Base-by-base conservation (phyloP, 495 filamentous ascomycete genomes). In the Aspergillus cavernicola region DNA sequence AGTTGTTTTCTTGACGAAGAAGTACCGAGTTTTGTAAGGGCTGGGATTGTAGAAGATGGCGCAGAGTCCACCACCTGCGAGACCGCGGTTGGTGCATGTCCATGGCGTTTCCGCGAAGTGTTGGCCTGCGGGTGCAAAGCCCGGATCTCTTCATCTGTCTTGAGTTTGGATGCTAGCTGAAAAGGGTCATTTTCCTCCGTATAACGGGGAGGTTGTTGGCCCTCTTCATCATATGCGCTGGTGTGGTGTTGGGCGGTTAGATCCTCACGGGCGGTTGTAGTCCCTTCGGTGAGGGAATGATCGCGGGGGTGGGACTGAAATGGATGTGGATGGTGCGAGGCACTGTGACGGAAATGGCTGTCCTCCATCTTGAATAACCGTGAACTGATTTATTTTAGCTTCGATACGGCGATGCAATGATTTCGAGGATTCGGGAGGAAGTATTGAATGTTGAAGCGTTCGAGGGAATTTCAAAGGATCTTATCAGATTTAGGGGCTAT, bases 151-250 rank as follows among this genome's bases (percentile, higher is more conserved):
- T 79, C 79, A 12, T 83, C 71, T 31, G 87, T 79, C 71, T 97
- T 98, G 53, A 92, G 78, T 36, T 80, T 84, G 5, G 82, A 82
- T 3, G 89, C 86, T 2, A 98, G 83, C 52, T 83, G 81, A 66
- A 88, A 92, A 0, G 93, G 93, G 64, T 98, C 93, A 57, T 80
- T 85, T 38, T 78, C 79, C 15, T 57, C 60, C 28, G 77, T 84
- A 66, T 87, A 85, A 39, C 66, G 75, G 38, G 74, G 81, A n/a
- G 74, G 73, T 32, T 73, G 71, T 57, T 85, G 80, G 50, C 81
- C 78, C 71, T 95, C 90, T 46, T 88, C 73, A 58, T 91, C 87
- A 20, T 55, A 59, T 13, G 56, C 60, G 47, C 67, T 71, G 49
- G 54, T 59, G 13, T 66, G 64, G 47, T 73, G 69, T 24, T 67